Evolutionary conservation across 2,329 filamentous ascomycete species (phyloP), one percentile per base, ranked within the genome.

Genomic region (Cytospora chrysosperma): DNA sequence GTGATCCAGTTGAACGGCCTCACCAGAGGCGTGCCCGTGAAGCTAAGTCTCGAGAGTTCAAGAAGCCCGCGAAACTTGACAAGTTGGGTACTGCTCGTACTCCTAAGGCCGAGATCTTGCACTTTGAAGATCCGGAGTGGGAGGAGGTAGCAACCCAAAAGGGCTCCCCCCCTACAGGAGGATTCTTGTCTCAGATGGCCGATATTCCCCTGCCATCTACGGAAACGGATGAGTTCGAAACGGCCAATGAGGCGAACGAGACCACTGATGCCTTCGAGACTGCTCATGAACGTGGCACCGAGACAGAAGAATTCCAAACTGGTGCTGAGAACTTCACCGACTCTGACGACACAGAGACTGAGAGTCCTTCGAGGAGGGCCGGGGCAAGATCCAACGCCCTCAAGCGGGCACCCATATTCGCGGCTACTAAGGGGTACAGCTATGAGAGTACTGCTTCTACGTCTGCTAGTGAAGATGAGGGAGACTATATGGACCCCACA

Each of bases 251-350:
- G 72, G 90, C 91, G 43, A 91, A 91, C 65, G 93, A 97, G 72
- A 86, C 85, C 1, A 86, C 82, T 68, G 86, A 89, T 67, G 85
- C 83, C 10, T 88, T 88, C 67, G 85, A 87, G 71, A 88, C 85
- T 1, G 86, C 85, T 27, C 91, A 96, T 71, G 94, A 97, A 75
- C 87, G 87, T 30, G 85, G 81, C 15, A 97, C 92, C 0, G 93
- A 96, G 77, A 96, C 93, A 13, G 94, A 98, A 69, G 92, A 92
- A 67, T 98, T 98, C 85, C 91, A 96, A 74, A 97, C 94, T 4
- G 93, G 91, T n/a, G 86, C 88, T 19, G 95, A 98, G 70, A 90
- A 92, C 26, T 77, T 87, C 59, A 84, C 83, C 19, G 93, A 88
- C 71, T 90, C 87, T 62, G 92, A 92, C 66, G 92, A 92, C 66